A percentile compares a stretch with the other conserved stretches of the same genome.
Evolutionary conservation across 2,329 filamentous ascomycete genomes (phyloP).

Genomic region (Epichloe gansuensis): DNA sequence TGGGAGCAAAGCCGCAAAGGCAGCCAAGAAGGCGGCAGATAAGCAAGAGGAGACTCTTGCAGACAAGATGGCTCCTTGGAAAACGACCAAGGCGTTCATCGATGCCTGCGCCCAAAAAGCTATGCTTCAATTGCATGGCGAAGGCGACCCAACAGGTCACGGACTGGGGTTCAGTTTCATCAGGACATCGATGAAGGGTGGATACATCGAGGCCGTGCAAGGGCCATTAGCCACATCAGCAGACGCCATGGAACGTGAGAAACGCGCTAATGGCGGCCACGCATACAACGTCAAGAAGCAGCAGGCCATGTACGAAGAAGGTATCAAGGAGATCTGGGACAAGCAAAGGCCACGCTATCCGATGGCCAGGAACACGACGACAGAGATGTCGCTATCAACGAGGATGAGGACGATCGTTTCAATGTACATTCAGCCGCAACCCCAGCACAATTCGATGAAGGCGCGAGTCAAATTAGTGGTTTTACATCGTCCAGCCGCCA

Average conservation of each 20-base stretch:
- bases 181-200: constrained; percentile 97
- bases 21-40: constrained; percentile 31
- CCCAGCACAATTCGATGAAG: constrained; percentile 62
- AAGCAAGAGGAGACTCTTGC: constrained; percentile 61
- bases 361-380: constrained; percentile 58
- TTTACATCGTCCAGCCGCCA: constrained; percentile 53
- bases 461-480: constrained; percentile 64
- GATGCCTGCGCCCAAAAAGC: constrained; percentile 90
- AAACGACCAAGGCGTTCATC: constrained; percentile 91
- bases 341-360: constrained; percentile 66
- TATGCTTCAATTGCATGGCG: constrained; percentile 89
- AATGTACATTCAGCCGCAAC: constrained; percentile 60
- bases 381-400: constrained; percentile 43
- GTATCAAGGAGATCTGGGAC: constrained; percentile 86
- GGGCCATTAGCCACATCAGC: constrained; percentile 56
- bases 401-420: constrained; percentile 55
- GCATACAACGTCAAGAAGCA: constrained; percentile 96
- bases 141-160: constrained; percentile 86
- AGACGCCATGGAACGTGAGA: constrained; percentile 76
- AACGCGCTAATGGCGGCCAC: constrained; percentile 83
- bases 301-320: constrained; percentile 81
- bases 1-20: constrained; percentile 26
- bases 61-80: constrained; percentile 88
- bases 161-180: constrained; percentile 95
- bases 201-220: constrained; percentile 71